A percentile compares a stretch with the other conserved stretches of the same genome.
Evolutionary conservation across 2,329 filamentous ascomycete species (phyloP).

Genomic region (Paecilomyces variotii): DNA sequence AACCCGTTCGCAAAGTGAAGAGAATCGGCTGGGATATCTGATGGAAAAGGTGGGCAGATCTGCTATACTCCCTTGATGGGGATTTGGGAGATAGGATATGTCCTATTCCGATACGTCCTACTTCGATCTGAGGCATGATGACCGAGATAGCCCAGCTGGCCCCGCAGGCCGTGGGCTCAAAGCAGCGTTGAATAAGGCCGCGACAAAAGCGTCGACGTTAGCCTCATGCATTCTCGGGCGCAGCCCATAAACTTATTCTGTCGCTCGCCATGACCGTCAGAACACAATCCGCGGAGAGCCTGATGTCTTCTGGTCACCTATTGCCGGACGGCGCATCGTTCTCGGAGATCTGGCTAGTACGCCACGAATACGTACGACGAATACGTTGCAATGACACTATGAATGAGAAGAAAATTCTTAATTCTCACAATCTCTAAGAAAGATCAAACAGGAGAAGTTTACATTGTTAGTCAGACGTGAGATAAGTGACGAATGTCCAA

Average conservation of each 20-base stretch:
- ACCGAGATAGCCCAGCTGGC: not conserved
- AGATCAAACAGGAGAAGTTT: not conserved
- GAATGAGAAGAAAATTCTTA: not conserved
- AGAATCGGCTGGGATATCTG: not conserved
- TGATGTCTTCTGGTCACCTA: not conserved
- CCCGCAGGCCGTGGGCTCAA: not conserved
- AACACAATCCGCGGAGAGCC: not conserved
- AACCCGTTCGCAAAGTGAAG: constrained; percentile 54
- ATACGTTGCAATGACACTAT: not conserved
- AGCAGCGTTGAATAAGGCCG: not conserved
- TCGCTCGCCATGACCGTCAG: not conserved
- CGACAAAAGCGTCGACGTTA: not conserved
- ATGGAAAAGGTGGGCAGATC: not conserved
- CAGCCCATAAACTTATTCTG: not conserved
- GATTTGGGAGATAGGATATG: not conserved
- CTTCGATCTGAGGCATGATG: not conserved
- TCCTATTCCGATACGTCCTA: not conserved
- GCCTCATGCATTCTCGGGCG: not conserved
- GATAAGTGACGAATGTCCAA: not conserved
- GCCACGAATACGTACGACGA: not conserved
- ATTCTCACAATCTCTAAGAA: not conserved
- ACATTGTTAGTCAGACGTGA: not conserved
- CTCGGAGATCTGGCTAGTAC: not conserved
- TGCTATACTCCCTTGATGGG: not conserved
- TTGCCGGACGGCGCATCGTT: not conserved